These are phyloP conservation scores for Voacanga thouarsii DNA, from an alignment of 257 asterid genomes.

Conservation along the genomic window DNA sequence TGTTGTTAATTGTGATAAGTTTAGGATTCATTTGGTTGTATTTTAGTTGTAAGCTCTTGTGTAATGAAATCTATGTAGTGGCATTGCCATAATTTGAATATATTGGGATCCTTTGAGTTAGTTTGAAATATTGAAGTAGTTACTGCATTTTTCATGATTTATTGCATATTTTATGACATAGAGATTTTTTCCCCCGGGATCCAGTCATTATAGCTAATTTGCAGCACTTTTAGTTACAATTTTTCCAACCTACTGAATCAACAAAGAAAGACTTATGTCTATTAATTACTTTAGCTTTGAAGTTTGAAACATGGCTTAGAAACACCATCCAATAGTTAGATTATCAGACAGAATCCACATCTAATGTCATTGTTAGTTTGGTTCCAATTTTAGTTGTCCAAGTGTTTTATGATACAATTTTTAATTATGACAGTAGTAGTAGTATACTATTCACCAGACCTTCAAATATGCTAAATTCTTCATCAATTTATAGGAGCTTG, in stretches of 20 bases:
- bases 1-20: too few relatives aligned
- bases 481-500: constrained; percentile 97
- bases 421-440: not conserved
- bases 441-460: constrained; percentile 32
- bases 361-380: not conserved
- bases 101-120: too few relatives aligned
- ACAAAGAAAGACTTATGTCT: not conserved
- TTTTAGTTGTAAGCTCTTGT: too few relatives aligned
- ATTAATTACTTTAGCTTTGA: not conserved
- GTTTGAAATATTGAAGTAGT: not conserved
- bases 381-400: not conserved
- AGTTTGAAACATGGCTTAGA: not conserved
- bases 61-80: too few relatives aligned
- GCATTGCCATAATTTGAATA: too few relatives aligned
- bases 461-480: constrained; percentile 86
- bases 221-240: not conserved
- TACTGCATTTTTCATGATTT: not conserved
- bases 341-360: not conserved
- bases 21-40: too few relatives aligned
- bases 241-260: not conserved
- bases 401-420: not conserved
- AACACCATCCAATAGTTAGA: not conserved
- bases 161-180: not conserved
- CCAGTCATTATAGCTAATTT: not conserved
- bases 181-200: not conserved